A percentile compares a stretch with the other conserved stretches of the same genome.
phyloP scores from a whole-genome alignment of 352 stramenopile genomes.

The Phytopythium vexans region DNA sequence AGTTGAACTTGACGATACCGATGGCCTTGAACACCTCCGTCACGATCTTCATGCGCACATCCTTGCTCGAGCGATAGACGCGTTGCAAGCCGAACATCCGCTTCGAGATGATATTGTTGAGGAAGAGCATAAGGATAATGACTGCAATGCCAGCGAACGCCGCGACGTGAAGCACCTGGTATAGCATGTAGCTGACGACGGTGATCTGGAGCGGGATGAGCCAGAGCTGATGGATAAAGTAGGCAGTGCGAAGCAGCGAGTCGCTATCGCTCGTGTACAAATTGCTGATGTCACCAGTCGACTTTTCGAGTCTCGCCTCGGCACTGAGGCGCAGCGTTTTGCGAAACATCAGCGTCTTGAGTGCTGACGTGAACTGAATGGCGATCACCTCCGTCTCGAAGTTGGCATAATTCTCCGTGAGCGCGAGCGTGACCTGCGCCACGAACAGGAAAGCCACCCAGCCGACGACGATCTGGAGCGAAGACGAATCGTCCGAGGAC shows the following conservation, averaged over 20 bases:
- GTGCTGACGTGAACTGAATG: conserved; percentile 41
- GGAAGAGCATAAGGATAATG: conserved; percentile 30
- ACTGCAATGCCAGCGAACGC: conserved; percentile 38
- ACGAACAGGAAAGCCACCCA: conserved; percentile 47
- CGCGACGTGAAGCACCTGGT: conserved; percentile 31
- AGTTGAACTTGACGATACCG: conserved; percentile 93
- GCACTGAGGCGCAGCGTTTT: conserved; percentile 50
- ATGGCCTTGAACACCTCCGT: conserved; percentile 72
- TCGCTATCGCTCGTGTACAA: conserved; percentile 61
- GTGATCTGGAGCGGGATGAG: conserved; percentile 50
- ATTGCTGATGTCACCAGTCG: conserved; percentile 53
- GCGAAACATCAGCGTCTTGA: conserved; percentile 53
- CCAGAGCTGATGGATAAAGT: conserved; percentile 59
- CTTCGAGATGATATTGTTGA: conserved; percentile 34
- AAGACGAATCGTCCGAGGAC: too few relatives aligned
- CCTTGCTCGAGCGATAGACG: conserved; percentile 32
- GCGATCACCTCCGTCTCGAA: conserved; percentile 48
- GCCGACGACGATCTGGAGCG: too few relatives aligned
- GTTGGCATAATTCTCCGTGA: conserved; percentile 45
- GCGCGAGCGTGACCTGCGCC: conserved; percentile 41
- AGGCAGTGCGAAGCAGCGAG: conserved; percentile 32
- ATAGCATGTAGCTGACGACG: conserved; percentile 42
- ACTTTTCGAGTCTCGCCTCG: conserved; percentile 33
- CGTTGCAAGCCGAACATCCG: conserved; percentile 25
- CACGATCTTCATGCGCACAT: conserved; percentile 52